These are phyloP conservation scores for Mrakia blollopis DNA, from an alignment of 768 basidiomycete genomes.

Conservation along the genomic window DNA sequence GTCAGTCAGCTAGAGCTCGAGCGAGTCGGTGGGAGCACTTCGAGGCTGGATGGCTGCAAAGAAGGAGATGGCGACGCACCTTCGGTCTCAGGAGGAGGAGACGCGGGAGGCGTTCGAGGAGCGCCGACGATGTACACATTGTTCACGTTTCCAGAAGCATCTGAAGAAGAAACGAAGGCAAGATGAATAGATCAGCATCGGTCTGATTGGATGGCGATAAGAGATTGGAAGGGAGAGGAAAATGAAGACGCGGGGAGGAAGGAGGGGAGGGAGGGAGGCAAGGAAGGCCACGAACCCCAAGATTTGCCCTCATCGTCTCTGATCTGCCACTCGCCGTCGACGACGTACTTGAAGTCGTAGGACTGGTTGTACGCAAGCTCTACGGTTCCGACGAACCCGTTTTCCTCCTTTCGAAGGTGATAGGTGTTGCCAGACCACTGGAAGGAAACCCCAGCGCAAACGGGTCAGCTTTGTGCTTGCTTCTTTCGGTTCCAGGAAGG, in stretches of 20 bases:
- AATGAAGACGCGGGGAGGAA: too few species aligned
- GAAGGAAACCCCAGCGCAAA: neutral
- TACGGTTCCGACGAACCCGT: neutral
- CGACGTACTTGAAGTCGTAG: conserved; percentile 8
- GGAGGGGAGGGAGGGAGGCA: neutral
- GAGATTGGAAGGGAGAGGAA: neutral
- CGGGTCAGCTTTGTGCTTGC: neutral
- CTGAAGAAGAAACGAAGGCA: neutral
- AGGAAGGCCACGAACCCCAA: conserved; percentile 7
- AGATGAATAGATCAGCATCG: neutral
- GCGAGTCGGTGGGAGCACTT: neutral
- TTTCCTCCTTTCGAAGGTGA: conserved; percentile 1
- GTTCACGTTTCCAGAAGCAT: conserved; percentile 12
- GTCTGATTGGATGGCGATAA: too few species aligned
- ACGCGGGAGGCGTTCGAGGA: conserved; percentile 14
- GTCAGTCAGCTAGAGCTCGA: neutral
- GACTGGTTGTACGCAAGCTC: neutral
- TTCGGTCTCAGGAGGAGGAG: neutral
- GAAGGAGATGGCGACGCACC: neutral
- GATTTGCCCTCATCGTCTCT: conserved; percentile 6
- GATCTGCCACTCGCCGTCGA: conserved; percentile 3
- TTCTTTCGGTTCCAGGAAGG: neutral
- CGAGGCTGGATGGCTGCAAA: neutral
- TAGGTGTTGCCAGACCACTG: conserved; percentile 9
- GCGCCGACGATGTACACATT: conserved; percentile 6